Base-by-base conservation (phyloP, 306 rosid species). In the Rosa persica region DNA sequence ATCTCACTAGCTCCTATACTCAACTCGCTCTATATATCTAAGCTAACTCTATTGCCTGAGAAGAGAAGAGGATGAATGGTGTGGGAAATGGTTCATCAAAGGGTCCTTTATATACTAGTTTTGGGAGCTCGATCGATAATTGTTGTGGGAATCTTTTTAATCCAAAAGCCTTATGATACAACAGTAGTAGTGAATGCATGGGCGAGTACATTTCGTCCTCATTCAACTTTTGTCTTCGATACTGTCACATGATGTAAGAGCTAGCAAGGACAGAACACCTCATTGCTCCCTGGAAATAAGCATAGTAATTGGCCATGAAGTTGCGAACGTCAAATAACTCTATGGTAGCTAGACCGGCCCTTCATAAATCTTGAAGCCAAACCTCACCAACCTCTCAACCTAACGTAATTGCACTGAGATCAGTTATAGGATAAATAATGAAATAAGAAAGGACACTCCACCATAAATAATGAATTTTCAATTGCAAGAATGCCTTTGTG, bases 61-160 rank as follows among this genome's bases (percentile, higher is more conserved):
- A 30, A 60, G 39, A 34, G 67, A 27, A 62, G 11, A 30, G 68
- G 16, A 60, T 12, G 16, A 62, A 27, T 27, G 68, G 20, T 16
- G n/a, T 64, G 44, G 44, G 69, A 64, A 64, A 64, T 64, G 67
- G 69, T 64, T 64, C 43, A 64, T 22, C 43, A 34, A 64, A 16
- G 69, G 44, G 69, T 64, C 44, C 69, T 34, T 6, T 64, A 27
- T 64, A 64, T 64, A 64, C 11, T 34, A 64, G 69, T 64, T 64
- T 64, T 44, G 43, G 69, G 12, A 34, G 22, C 43, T 64, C 12
- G 46, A 16, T 65, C 70, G 17, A 65, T 65, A 65, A 65, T 65
- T 17, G 70, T 65, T 13, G 11, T 3, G 44, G 23, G 46, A 65
- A 65, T 65, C 70, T 16, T 34, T 12, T 65, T 12, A 30, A 27